Conservation (phyloP, 2,329 filamentous ascomycete genomes). For the Alternaria gansuensis region DNA sequence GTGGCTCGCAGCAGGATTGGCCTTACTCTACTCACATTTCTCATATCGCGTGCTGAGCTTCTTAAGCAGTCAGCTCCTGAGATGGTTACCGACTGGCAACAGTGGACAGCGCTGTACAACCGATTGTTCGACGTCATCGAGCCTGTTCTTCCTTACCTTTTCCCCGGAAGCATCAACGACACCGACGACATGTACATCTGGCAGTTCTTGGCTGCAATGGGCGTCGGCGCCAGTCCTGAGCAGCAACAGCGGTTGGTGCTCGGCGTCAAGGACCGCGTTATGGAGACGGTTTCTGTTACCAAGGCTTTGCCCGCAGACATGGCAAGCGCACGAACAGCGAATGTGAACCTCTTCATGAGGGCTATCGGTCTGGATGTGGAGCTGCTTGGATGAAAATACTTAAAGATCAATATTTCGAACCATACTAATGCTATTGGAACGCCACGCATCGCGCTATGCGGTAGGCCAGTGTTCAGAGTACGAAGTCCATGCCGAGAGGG, state of each 20-base stretch:
- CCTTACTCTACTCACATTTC: constrained; percentile 88
- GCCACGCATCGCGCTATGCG: neutral
- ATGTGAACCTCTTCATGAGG: constrained; percentile 98
- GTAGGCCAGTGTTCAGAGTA: constrained; percentile 6
- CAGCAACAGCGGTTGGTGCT: constrained; percentile 95
- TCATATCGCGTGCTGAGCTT: constrained; percentile 91
- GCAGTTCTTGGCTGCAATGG: constrained; percentile 96
- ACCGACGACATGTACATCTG: constrained; percentile 96
- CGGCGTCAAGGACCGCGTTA: constrained; percentile 96
- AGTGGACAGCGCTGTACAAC: constrained; percentile 86
- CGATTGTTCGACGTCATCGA: constrained; percentile 87
- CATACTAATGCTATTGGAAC: constrained; percentile 12
- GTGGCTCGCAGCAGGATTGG: constrained; percentile 88
- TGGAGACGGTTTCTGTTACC: constrained; percentile 88
- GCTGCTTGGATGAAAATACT: constrained; percentile 64
- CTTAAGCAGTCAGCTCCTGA: constrained; percentile 83
- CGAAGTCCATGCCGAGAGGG: constrained; percentile 1
- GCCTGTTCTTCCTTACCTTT: constrained; percentile 82
- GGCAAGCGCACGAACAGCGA: constrained; percentile 81
- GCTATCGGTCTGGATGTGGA: constrained; percentile 99
- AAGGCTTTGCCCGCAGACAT: constrained; percentile 90
- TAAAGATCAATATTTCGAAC: constrained; percentile 4
- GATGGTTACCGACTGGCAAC: constrained; percentile 70
- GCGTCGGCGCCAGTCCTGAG: constrained; percentile 89
- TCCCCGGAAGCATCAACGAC: constrained; percentile 88